Evolutionary conservation across 2,329 filamentous ascomycete species (phyloP).

Genomic region (Fusarium goolgardi): DNA sequence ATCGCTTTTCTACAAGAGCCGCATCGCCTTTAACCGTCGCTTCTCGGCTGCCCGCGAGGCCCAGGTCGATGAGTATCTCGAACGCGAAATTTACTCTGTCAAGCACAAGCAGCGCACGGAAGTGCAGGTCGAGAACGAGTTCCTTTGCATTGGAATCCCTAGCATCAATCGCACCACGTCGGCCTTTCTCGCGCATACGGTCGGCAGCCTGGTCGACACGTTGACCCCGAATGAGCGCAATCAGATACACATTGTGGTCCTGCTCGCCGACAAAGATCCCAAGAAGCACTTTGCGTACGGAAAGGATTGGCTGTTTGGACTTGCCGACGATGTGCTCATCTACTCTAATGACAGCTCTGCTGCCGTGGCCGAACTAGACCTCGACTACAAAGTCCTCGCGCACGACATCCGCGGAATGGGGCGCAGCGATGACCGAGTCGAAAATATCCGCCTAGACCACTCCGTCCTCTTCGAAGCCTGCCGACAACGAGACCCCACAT

Average conservation of each 20-base stretch:
- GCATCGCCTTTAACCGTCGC: slow-evolving; percentile 45
- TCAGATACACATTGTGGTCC: slow-evolving; percentile 49
- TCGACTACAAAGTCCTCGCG: slow-evolving; percentile 29
- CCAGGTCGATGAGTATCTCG: slow-evolving; percentile 43
- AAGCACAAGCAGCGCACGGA: slow-evolving; percentile 22
- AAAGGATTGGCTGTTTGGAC: slow-evolving; percentile 47
- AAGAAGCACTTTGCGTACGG: slow-evolving; percentile 49
- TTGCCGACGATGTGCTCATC: slow-evolving; percentile 52
- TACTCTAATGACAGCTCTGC: slow-evolving; percentile 38
- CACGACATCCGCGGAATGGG: slow-evolving; percentile 42
- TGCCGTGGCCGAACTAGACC: slow-evolving; percentile 1
- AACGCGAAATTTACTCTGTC: slow-evolving; percentile 37
- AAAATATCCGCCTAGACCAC: slow-evolving; percentile 52
- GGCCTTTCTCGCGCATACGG: slow-evolving; percentile 47
- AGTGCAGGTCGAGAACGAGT: slow-evolving; percentile 18
- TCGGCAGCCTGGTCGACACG: slow-evolving; percentile 50
- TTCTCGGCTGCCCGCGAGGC: slow-evolving; percentile 45
- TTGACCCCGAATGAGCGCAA: slow-evolving; percentile 49
- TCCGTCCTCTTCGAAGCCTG: slow-evolving; percentile 52
- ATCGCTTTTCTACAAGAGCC: slow-evolving; percentile 50
- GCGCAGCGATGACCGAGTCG: slow-evolving; percentile 47
- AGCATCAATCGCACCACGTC: slow-evolving; percentile 50
- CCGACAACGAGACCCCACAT: slow-evolving; percentile 44
- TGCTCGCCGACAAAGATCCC: slow-evolving; percentile 52
- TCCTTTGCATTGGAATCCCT: slow-evolving; percentile 52